phyloP scores from a whole-genome alignment of 2,329 filamentous ascomycete genomes.

The Diaporthe vexans region DNA sequence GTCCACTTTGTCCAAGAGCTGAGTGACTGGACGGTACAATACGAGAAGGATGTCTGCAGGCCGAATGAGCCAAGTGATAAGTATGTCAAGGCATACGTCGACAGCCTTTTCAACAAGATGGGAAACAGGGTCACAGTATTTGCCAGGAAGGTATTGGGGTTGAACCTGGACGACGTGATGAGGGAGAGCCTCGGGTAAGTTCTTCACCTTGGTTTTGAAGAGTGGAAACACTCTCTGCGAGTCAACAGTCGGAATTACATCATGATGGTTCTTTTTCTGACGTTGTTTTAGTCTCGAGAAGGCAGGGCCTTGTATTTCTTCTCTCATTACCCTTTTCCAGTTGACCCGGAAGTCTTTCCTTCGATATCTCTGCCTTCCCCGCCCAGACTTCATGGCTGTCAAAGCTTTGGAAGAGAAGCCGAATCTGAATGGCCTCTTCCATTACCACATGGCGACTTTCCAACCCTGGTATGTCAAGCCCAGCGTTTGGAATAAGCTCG shows the following conservation, averaged over 20 bases:
- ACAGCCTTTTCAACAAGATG: not conserved
- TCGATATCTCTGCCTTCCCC: not conserved
- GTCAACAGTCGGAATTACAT: not conserved
- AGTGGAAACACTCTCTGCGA: not conserved
- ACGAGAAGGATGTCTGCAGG: not conserved
- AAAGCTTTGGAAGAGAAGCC: not conserved
- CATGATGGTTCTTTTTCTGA: not conserved
- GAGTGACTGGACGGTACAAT: slow-evolving; percentile 4
- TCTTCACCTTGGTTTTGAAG: no score
- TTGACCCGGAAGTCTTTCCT: not conserved
- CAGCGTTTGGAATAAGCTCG: not conserved
- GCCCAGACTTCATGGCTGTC: not conserved
- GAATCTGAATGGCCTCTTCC: not conserved
- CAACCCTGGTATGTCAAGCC: slow-evolving; percentile 13
- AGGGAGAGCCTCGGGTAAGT: slow-evolving; percentile 21
- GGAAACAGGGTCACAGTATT: not conserved
- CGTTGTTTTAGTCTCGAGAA: not conserved
- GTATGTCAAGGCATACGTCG: not conserved
- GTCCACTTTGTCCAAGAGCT: slow-evolving; percentile 15
- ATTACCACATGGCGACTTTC: not conserved
- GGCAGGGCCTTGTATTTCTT: not conserved
- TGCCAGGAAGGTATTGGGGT: not conserved
- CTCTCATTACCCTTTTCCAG: not conserved
- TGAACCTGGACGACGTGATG: not conserved
- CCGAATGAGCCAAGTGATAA: not conserved